These are phyloP conservation scores for Floccularia luteovirens DNA, from an alignment of 768 basidiomycete species.

Conservation along the genomic window DNA sequence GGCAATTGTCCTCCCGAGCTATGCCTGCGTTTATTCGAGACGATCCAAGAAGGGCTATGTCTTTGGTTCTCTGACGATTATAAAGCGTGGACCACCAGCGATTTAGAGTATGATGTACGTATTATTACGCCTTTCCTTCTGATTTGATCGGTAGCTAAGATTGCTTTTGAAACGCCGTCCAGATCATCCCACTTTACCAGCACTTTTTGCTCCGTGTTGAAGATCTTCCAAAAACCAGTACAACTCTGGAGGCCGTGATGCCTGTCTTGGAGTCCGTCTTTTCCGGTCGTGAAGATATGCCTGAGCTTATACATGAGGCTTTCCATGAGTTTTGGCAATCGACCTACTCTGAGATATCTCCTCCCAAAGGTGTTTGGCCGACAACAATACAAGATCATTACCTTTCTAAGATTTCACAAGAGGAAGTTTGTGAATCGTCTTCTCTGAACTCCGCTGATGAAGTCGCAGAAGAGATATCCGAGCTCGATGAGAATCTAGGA, in stretches of 20 bases:
- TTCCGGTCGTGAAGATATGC: conserved; percentile 38
- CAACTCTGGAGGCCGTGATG: conserved; percentile 38
- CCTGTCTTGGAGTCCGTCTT: conserved; percentile 55
- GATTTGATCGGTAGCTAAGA: conserved; percentile 19
- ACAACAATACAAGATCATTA: conserved; percentile 15
- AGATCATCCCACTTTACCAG: conserved; percentile 64
- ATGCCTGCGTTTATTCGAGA: conserved; percentile 34
- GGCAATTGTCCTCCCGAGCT: conserved; percentile 48
- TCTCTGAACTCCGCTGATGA: neutral
- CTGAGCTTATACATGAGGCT: conserved; percentile 32
- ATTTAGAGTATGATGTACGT: conserved; percentile 54
- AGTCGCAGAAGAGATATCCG: neutral
- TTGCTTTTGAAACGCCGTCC: conserved; percentile 19
- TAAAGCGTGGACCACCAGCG: conserved; percentile 37
- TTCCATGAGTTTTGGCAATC: conserved; percentile 60
- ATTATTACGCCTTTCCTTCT: neutral
- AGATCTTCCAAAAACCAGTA: conserved; percentile 28
- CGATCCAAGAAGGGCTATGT: conserved; percentile 44
- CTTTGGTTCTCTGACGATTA: conserved; percentile 62
- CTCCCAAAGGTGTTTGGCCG: conserved; percentile 50
- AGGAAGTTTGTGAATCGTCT: neutral
- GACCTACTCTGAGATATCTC: conserved; percentile 29
- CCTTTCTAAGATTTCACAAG: neutral
- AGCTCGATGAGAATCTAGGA: neutral
- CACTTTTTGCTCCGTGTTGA: conserved; percentile 45